Base-by-base conservation (phyloP, 352 stramenopile species). In the Phytophthora capsici region DNA sequence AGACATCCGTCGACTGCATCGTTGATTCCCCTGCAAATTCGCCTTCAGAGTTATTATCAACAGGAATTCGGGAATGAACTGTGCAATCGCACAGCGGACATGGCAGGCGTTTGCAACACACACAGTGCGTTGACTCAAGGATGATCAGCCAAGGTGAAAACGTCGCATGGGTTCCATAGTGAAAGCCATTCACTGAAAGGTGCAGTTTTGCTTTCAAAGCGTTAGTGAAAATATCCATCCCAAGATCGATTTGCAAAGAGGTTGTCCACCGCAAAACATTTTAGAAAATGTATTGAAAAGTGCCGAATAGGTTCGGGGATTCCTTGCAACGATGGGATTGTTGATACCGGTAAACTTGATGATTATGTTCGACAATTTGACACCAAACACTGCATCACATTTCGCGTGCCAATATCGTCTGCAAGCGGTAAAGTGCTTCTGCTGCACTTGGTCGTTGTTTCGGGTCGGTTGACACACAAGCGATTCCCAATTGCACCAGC, bases 391-490 rank as follows among this genome's bases (percentile, higher is more conserved):
- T 16, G 17, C 28, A 7, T 48, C 50, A 73, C 64, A 73, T 55
- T 37, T 72, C 57, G 30, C 20, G 45, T 3, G 57, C 17, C 64
- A 73, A 57, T 36, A 73, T 73, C 32, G 32, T 63, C 26, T 78
- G 75, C 10, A 84, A 28, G 28, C 61, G 54, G 40, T 82, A 77
- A 4, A 86, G 26, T 2, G 57, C 68, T 46, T 84, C 75, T 9
- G 66, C 63, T 34, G 75, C 63, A 1, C 66, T 79, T 13, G 75
- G 72, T 12, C 69, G 69, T 10, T 72, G 41, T 2, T 53, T 58
- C 30, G 72, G 59, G 34, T 84, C 56, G 8, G 75, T 53, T 2
- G 64, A 55, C 0, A 76, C 75, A 23, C 70, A 86, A 3, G 57
- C 60, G 3, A 63, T 50, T 4, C 54, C 71, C 6, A 73, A 52